Conservation (phyloP, 139 green algal genomes). For the Haematococcus lacustris region DNA sequence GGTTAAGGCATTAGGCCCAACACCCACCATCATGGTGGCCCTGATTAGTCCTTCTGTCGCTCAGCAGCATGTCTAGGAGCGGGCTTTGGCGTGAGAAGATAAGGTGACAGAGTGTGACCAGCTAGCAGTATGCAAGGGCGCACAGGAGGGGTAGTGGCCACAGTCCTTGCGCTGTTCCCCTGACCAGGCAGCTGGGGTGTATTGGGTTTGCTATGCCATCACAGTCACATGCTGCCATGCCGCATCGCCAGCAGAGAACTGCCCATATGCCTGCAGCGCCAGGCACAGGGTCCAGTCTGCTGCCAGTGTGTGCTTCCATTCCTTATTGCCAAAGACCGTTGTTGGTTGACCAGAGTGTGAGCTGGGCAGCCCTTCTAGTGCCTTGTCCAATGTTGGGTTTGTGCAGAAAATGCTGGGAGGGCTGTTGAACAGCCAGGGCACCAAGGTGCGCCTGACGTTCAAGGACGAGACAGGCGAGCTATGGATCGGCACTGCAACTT, state of each 20-base stretch:
- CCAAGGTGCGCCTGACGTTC: conserved; percentile 60
- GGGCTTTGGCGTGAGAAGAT: too few relatives aligned
- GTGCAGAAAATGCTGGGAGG: conserved; percentile 31
- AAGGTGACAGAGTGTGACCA: too few relatives aligned
- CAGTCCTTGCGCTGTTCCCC: too few relatives aligned
- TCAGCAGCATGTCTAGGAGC: too few relatives aligned
- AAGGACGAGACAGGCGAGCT: conserved; percentile 53
- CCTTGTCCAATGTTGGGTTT: not conserved
- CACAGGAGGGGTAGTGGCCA: too few relatives aligned
- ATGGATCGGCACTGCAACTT: conserved; percentile 45
- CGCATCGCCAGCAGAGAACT: not conserved
- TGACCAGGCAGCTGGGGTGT: too few relatives aligned
- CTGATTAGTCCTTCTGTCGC: not conserved
- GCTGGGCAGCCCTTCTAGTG: not conserved
- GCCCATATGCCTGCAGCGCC: not conserved
- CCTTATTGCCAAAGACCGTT: too few relatives aligned
- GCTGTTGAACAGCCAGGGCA: conserved; percentile 42
- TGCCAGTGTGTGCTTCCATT: not conserved
- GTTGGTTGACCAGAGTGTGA: too few relatives aligned
- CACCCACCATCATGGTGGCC: not conserved
- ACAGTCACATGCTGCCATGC: not conserved
- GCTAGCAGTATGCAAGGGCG: too few relatives aligned
- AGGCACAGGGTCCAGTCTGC: not conserved
- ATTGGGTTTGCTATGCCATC: not conserved
- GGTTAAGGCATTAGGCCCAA: not conserved